Percentiles rank a stretch among this genome's conserved stretches.
Evolutionary conservation across 2,329 filamentous ascomycete species (phyloP).

Genomic region (Hymenoscyphus fraxineus): DNA sequence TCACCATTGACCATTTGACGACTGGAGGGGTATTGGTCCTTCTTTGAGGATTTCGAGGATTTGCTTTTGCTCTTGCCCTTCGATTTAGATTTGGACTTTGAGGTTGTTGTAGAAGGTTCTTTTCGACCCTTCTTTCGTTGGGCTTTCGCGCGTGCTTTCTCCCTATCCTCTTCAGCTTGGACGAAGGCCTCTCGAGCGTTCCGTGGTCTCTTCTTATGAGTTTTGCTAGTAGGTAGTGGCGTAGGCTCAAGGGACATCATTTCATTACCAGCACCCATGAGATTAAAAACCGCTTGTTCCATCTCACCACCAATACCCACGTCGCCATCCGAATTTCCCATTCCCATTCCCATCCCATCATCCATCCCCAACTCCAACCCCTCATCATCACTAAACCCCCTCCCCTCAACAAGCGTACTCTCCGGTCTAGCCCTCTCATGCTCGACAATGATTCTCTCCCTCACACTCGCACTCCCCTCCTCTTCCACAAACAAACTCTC

Average conservation of each 20-base stretch:
- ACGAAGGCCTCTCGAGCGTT: neutral
- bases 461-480: neutral
- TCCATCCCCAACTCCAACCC: neutral
- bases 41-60: constrained; percentile 11
- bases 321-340: neutral
- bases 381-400: neutral
- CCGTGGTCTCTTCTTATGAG: neutral
- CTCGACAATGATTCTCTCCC: neutral
- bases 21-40: constrained; percentile 3
- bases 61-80: neutral
- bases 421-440: neutral
- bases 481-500: neutral
- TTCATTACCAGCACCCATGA: too few relatives aligned
- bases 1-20: neutral
- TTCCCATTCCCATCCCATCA: too few relatives aligned
- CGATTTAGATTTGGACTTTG: neutral
- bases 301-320: neutral
- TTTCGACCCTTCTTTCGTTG: neutral
- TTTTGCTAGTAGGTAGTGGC: neutral
- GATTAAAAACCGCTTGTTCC: too few relatives aligned
- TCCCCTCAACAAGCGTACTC: neutral
- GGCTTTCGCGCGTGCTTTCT: neutral
- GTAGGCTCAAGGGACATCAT: neutral
- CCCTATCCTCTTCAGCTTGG: neutral
- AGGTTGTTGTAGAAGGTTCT: neutral